Percentiles rank a stretch among this genome's conserved stretches.
phyloP scores from a whole-genome alignment of 2,329 filamentous ascomycete genomes.

The Fusarium sp. region DNA sequence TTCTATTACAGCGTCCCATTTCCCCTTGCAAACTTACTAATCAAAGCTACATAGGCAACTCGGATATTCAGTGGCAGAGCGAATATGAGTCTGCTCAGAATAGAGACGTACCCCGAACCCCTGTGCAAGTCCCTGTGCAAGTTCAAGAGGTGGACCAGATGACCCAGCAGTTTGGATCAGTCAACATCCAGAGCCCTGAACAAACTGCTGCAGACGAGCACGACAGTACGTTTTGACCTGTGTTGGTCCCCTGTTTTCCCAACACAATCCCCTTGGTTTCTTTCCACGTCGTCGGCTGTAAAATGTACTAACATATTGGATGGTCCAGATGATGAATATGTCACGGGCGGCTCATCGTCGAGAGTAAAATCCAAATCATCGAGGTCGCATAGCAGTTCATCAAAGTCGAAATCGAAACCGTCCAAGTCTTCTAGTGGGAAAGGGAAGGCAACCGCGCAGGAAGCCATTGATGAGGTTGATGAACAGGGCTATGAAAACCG shows the following conservation, averaged over 20 bases:
- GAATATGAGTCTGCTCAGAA: constrained; percentile 25
- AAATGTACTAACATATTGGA: constrained; percentile 16
- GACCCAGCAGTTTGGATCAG: constrained; percentile 37
- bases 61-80: constrained; percentile 44
- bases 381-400: constrained; percentile 29
- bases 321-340: constrained; percentile 37
- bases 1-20: not conserved
- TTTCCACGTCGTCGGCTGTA: not conserved
- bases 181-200: constrained; percentile 35
- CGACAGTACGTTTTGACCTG: constrained; percentile 35
- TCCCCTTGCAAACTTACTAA: constrained; percentile 7
- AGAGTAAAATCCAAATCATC: constrained; percentile 25
- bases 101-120: constrained; percentile 43
- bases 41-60: constrained; percentile 34
- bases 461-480: constrained; percentile 32
- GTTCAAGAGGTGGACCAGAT: constrained; percentile 14
- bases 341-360: constrained; percentile 26
- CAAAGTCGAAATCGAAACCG: constrained; percentile 37
- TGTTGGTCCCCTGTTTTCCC: not conserved
- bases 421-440: constrained; percentile 39
- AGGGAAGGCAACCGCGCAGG: constrained; percentile 34
- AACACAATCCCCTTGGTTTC: not conserved
- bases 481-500: constrained; percentile 14
- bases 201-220: constrained; percentile 28
- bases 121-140: constrained; percentile 1